Conservation (phyloP, 805 yeast genomes). For the Candida sithepensis region DNA sequence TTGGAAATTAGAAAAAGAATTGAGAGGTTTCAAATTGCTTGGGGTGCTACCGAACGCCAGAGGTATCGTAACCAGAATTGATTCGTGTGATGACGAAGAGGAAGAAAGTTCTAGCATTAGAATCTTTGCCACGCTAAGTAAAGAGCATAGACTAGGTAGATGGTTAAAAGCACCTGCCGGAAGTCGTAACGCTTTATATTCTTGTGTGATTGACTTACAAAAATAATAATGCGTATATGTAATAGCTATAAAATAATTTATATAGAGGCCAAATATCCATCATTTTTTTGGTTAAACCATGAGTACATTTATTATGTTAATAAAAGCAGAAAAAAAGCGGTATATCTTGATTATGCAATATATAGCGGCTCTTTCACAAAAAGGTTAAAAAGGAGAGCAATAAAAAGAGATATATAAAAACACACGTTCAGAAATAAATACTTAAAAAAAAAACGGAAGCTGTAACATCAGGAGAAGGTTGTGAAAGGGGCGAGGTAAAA, state of each 20-base stretch:
- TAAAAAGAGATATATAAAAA: neutral
- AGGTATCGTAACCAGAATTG: slow-evolving; percentile 70
- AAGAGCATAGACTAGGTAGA: slow-evolving; percentile 87
- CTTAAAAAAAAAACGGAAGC: neutral
- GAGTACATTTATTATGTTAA: neutral
- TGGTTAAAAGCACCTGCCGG: slow-evolving; percentile 67
- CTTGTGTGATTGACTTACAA: slow-evolving; percentile 40
- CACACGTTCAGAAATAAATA: neutral
- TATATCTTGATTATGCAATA: neutral
- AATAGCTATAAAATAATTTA: no score
- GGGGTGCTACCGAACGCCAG: slow-evolving; percentile 56
- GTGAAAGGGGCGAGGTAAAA: neutral
- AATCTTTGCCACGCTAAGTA: slow-evolving; percentile 65
- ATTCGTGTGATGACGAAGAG: slow-evolving; percentile 48
- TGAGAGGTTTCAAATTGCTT: slow-evolving; percentile 56
- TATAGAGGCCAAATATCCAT: neutral
- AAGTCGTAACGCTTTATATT: slow-evolving; percentile 70
- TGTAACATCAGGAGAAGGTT: slow-evolving; percentile 1
- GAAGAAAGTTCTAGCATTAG: slow-evolving; percentile 49
- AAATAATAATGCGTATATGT: slow-evolving; percentile 2
- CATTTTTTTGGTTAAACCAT: neutral
- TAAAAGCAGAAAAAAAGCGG: neutral
- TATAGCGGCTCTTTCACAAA: neutral
- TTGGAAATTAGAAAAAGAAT: slow-evolving; percentile 70
- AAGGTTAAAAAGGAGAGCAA: neutral